Base-by-base conservation (phyloP, 225 moss, liverwort and hornwort genomes). In the Pleurozium schreberi region DNA sequence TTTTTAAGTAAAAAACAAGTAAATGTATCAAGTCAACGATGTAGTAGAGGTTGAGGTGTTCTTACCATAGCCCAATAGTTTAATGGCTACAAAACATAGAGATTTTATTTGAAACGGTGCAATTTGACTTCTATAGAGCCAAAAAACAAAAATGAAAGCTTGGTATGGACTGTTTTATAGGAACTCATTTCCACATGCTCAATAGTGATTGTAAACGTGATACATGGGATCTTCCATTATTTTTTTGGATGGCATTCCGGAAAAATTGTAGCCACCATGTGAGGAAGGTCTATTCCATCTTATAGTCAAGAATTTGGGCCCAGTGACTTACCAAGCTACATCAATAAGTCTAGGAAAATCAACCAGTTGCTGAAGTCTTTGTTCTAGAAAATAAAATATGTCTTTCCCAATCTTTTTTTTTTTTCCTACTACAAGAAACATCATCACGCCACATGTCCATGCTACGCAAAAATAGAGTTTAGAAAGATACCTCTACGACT, bases 221-320 rank as follows among this genome's bases (percentile, higher is more conserved):
- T 42, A 15, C 5, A 69, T 4, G 3, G 1, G 3, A 16, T 25
- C 6, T 10, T 55, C 25, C 2, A 77, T 42, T 69, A 18, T 49
- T 28, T 30, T n/a, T 1, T 34, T 0, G 19, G 3, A 15, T 55
- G 8, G 55, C 55, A 25, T 55, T 55, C 2, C 1, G 0, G 3
- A 50, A 49, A 75, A 50, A 33, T 16, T n/a, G 6, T 1, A 78
- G 0, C 4, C 10, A 43, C 38, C 1, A 23, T 23, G 12, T 10
- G 4, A 19, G 2, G 17, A 6, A 31, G 47, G 75, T 19, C 3
- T 2, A 2, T 38, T 79, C n/a, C n/a, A n/a, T n/a, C n/a, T 79
- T 3, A 7, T 2, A 58, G 18, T 79, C 27, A 57, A 79, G 27
- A n/a, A 57, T n/a, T 27, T n/a, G 10, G 10, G 26, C 10, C n/a